phyloP scores from a whole-genome alignment of 1,284 basidiomycete genomes.

The Anthracocystis panici-leucophaei region DNA sequence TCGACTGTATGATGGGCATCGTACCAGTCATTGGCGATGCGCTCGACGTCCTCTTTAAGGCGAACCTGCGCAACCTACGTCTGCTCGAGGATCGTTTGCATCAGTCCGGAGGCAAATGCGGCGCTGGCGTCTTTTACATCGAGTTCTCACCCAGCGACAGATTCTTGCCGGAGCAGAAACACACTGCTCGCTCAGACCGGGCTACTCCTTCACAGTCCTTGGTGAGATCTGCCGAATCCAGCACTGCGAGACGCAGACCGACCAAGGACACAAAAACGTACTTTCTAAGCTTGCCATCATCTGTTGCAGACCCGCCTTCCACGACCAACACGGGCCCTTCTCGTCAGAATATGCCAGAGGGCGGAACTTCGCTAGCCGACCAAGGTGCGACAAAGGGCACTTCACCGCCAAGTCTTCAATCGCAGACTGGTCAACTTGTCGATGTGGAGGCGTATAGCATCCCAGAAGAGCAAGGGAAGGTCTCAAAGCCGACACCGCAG shows the following conservation, averaged over 20 bases:
- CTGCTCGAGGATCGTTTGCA: constrained; percentile 63
- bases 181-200: not conserved
- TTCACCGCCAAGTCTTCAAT: not conserved
- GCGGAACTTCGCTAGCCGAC: not conserved
- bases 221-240: not conserved
- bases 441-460: constrained; percentile 30
- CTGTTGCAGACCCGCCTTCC: not conserved
- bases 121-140: constrained; percentile 45
- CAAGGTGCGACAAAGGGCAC: not conserved
- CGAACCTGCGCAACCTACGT: constrained; percentile 63
- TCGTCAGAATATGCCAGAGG: not conserved
- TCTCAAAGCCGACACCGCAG: not conserved
- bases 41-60: constrained; percentile 67
- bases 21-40: constrained; percentile 67
- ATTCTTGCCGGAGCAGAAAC: constrained; percentile 17
- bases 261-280: not conserved
- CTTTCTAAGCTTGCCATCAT: constrained; percentile 34
- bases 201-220: not conserved
- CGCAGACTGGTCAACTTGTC: not conserved
- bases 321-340: not conserved
- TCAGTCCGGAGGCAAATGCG: constrained; percentile 39
- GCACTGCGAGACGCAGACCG: not conserved
- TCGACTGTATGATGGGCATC: constrained; percentile 64
- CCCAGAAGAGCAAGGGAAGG: constrained; percentile 17
- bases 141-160: constrained; percentile 35